Evolutionary conservation across 495 filamentous ascomycete species (phyloP).

Genomic region (Parmelia sp.): DNA sequence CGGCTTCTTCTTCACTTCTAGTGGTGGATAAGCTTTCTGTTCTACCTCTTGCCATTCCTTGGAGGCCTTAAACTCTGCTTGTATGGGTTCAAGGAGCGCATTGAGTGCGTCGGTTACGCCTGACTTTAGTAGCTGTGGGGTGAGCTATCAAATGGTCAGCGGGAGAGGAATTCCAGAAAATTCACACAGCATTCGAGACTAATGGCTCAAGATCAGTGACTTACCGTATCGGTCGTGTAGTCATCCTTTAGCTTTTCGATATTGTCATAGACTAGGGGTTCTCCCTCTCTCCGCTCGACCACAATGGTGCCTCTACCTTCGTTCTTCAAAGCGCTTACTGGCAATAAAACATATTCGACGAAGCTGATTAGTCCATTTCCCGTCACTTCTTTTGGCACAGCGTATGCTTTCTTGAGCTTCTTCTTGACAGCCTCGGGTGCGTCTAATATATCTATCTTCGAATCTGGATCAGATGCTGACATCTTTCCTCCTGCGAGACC

Average conservation of each 20-base stretch:
- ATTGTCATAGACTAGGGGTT: constrained; percentile 68
- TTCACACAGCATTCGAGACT: not conserved
- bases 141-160: constrained; percentile 48
- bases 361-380: constrained; percentile 81
- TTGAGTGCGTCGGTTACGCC: constrained; percentile 65
- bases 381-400: constrained; percentile 66
- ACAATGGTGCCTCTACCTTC: constrained; percentile 50
- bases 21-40: constrained; percentile 74
- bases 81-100: constrained; percentile 67
- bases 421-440: constrained; percentile 58
- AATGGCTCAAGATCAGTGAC: constrained; percentile 27
- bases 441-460: constrained; percentile 90
- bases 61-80: constrained; percentile 58
- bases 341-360: constrained; percentile 77
- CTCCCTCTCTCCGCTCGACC: constrained; percentile 56
- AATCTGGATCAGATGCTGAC: constrained; percentile 57
- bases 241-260: constrained; percentile 68
- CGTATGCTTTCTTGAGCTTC: constrained; percentile 79
- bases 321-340: constrained; percentile 48
- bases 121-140: constrained; percentile 76
- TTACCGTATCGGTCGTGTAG: constrained; percentile 72
- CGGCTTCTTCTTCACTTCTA: constrained; percentile 58
- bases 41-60: constrained; percentile 76
- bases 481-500: constrained; percentile 82
- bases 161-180: not conserved